Evolutionary conservation across 2,329 filamentous ascomycete genomes (phyloP), one percentile per base, ranked within the genome.

Genomic region (Sclerotinia glacialis): DNA sequence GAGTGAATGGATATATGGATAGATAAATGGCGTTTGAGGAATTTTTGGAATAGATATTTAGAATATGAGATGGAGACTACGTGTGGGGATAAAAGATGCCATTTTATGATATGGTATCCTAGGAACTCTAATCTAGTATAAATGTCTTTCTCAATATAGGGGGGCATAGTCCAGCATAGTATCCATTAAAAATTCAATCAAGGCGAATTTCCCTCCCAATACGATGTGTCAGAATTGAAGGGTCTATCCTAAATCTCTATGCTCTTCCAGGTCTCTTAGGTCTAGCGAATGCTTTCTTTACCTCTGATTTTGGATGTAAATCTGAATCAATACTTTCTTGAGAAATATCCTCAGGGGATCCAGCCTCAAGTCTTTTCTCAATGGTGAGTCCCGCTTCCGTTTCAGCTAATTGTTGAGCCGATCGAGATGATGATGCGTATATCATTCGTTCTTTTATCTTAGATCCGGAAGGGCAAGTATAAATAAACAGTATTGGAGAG

Each of bases 401-500:
- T 73, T 88, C 85, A 23, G 90, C 91, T 44, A 88, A 77, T n/a
- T 81, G 78, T 40, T 93, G 80, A 3, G 91, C 89, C 31, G 86
- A 84, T 14, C 85, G 81, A 78, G 88, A 88, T 80, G 88, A 88
- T 34, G 88, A 80, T 44, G 91, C 90, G 76, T 95, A 95, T 74
- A 95, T 78, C 92, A 96, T 96, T 70, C 91, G 84, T 78, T 90
- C 89, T 80, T 92, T 93, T 80, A 95, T 90, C 63, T 85, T 81
- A 78, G 88, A 91, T 63, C 83, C 86, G 0, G 85, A 80, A 0
- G 92, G 92, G 77, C 90, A 93, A 7, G 91, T 94, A 79, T 93
- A 94, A 76, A 95, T 87, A 80, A 95, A 95, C 7, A 94, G 81
- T 58, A 94, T 80, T 3, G 88, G 86, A 65, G 81, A 83, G 63